phyloP scores from a whole-genome alignment of 164 flowering plant species.

The Brasenia schreberi region DNA sequence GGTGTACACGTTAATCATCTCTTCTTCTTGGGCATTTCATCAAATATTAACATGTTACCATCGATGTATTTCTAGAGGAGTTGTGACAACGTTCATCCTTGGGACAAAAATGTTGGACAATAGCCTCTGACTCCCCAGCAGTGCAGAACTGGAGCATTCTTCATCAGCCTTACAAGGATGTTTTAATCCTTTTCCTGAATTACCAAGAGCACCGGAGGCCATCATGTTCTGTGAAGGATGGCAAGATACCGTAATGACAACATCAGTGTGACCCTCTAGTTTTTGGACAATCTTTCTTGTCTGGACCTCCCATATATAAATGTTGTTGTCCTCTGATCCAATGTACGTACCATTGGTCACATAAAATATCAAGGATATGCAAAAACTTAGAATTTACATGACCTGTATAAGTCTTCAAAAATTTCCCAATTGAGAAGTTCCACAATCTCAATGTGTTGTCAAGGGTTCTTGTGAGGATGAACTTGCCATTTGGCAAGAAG shows the following conservation, averaged over 20 bases:
- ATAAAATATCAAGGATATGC: slow-evolving; percentile 68
- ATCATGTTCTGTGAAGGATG: slow-evolving; percentile 77
- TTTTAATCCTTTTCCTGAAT: no score
- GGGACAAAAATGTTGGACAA: no score
- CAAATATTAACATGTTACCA: no score
- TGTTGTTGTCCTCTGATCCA: slow-evolving; percentile 78
- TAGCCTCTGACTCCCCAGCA: no score
- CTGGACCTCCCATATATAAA: slow-evolving; percentile 90
- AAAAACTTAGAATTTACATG: slow-evolving; percentile 68
- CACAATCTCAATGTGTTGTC: slow-evolving; percentile 89
- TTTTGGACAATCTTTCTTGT: slow-evolving; percentile 70
- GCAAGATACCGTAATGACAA: slow-evolving; percentile 72
- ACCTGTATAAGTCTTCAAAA: slow-evolving; percentile 87
- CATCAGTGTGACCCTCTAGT: slow-evolving; percentile 79
- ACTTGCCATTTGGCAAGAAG: slow-evolving; percentile 95
- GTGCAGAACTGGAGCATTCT: no score
- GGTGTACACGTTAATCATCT: no score
- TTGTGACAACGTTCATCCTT: no score
- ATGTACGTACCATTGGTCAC: slow-evolving; percentile 75
- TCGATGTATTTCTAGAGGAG: no score
- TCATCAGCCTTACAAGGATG: no score
- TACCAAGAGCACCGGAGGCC: slow-evolving; percentile 77
- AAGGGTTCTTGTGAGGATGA: slow-evolving; percentile 78
- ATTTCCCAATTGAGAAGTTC: slow-evolving; percentile 76
- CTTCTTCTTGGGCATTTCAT: no score